A percentile compares a stretch with the other conserved stretches of the same genome.
These are phyloP conservation scores for Hysterium pulicare DNA, from an alignment of 2,329 filamentous ascomycete species.

Conservation along the genomic window DNA sequence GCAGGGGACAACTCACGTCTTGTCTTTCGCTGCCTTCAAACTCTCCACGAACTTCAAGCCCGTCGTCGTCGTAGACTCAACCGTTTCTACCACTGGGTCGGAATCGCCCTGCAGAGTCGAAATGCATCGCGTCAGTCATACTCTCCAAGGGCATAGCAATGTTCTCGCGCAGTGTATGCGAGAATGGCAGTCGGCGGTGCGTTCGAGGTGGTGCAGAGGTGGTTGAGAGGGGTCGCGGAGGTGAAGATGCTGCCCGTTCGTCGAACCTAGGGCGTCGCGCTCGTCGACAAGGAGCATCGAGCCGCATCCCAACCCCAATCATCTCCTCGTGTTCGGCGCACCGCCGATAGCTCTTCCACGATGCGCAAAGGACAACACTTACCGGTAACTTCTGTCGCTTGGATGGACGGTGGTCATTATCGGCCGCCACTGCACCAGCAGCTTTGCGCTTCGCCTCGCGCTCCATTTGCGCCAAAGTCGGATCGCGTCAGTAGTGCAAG, in stretches of 20 bases:
- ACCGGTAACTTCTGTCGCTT: conserved; percentile 60
- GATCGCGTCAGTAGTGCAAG: conserved; percentile 30
- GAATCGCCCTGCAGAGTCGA: conserved; percentile 24
- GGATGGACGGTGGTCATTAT: conserved; percentile 51
- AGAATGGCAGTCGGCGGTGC: conserved; percentile 23
- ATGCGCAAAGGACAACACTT: conserved; percentile 39
- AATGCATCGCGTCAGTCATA: conserved; percentile 19
- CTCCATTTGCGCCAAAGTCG: conserved; percentile 35
- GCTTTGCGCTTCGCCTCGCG: conserved; percentile 56
- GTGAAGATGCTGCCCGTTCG: conserved; percentile 19
- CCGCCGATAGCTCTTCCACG: conserved; percentile 18
- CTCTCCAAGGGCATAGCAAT: neutral
- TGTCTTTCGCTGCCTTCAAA: conserved; percentile 73
- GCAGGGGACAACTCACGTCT: conserved; percentile 59
- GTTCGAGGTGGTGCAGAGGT: conserved; percentile 24
- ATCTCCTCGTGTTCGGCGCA: conserved; percentile 16
- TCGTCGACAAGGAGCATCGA: conserved; percentile 23
- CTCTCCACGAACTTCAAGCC: conserved; percentile 72
- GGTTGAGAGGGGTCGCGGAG: conserved; percentile 21
- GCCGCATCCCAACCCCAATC: conserved; percentile 13
- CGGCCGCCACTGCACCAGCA: conserved; percentile 45
- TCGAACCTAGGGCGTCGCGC: conserved; percentile 34
- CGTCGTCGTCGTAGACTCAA: conserved; percentile 66
- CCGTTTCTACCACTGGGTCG: conserved; percentile 49
- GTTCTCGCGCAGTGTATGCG: neutral